These are phyloP conservation scores for Phyllosticta citriasiana DNA, from an alignment of 2,329 filamentous ascomycete species.

Conservation along the genomic window DNA sequence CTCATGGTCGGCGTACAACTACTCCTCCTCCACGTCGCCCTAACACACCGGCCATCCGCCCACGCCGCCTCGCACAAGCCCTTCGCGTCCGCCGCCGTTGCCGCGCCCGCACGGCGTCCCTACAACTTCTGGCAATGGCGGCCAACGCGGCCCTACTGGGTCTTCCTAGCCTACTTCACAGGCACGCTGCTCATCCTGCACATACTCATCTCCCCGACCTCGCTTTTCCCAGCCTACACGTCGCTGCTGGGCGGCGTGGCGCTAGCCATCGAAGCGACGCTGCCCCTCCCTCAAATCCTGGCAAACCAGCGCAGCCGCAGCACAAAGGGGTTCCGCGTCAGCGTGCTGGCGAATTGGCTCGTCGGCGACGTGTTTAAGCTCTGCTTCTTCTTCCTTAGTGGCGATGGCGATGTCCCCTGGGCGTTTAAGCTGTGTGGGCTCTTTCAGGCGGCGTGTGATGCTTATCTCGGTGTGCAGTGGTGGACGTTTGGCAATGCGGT, in stretches of 20 bases:
- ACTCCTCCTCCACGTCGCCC: constrained; percentile 50
- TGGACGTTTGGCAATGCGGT: constrained; percentile 27
- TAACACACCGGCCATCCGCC: constrained; percentile 43
- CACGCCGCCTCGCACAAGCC: constrained; percentile 38
- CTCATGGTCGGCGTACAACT: constrained; percentile 51
- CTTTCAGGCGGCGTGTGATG: constrained; percentile 70
- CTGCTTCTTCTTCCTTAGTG: constrained; percentile 59
- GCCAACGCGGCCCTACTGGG: constrained; percentile 67
- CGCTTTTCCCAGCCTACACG: constrained; percentile 57
- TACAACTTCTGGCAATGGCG: constrained; percentile 81
- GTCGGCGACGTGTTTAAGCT: constrained; percentile 78
- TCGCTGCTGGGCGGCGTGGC: constrained; percentile 62
- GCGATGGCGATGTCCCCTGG: constrained; percentile 58
- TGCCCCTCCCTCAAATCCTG: constrained; percentile 70
- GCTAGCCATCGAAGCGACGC: constrained; percentile 67
- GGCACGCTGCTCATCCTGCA: constrained; percentile 52
- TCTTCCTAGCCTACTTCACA: constrained; percentile 61
- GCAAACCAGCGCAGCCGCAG: constrained; percentile 59
- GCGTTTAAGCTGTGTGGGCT: constrained; percentile 75
- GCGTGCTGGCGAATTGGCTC: constrained; percentile 68
- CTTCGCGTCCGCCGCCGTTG: constrained; percentile 42
- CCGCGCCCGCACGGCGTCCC: constrained; percentile 45
- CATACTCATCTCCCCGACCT: constrained; percentile 51
- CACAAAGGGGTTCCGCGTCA: constrained; percentile 68
- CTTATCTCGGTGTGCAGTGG: constrained; percentile 65